Percentiles rank a stretch among this genome's conserved stretches.
Conservation (phyloP, 768 basidiomycete genomes). For the Pisolithus sp. region DNA sequence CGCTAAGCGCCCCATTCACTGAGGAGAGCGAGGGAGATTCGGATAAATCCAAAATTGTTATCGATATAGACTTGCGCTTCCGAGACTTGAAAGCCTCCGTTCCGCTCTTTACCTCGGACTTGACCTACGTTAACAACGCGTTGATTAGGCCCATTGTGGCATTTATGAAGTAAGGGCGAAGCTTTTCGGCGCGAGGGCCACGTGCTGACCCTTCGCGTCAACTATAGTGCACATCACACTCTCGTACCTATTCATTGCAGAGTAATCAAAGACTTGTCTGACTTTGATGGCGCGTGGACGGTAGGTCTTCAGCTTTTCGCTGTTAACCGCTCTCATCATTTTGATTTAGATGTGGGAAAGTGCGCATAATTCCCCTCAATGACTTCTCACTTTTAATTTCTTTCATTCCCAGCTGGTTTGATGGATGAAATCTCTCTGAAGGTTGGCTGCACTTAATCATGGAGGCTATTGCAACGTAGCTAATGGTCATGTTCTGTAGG, state of each 20-base stretch:
- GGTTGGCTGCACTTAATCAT: slow-evolving; percentile 32
- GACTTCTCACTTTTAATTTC: not conserved
- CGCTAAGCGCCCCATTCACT: slow-evolving; percentile 64
- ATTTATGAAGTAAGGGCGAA: slow-evolving; percentile 84
- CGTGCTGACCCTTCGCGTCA: not conserved
- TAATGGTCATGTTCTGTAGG: slow-evolving; percentile 33
- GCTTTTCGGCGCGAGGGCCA: not conserved
- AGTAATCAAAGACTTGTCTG: slow-evolving; percentile 72
- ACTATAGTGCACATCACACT: slow-evolving; percentile 79
- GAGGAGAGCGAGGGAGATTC: slow-evolving; percentile 18
- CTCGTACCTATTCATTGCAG: slow-evolving; percentile 90
- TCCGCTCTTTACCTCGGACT: slow-evolving; percentile 81
- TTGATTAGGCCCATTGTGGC: slow-evolving; percentile 93
- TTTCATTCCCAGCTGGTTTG: slow-evolving; percentile 63
- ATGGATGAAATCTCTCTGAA: slow-evolving; percentile 88
- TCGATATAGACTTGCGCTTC: slow-evolving; percentile 94
- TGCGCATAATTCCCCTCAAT: slow-evolving; percentile 31
- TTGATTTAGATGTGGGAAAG: slow-evolving; percentile 81
- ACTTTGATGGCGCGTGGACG: slow-evolving; percentile 97
- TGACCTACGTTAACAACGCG: slow-evolving; percentile 90
- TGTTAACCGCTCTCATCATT: slow-evolving; percentile 10
- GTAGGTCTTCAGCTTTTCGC: slow-evolving; percentile 38
- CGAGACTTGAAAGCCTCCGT: slow-evolving; percentile 93
- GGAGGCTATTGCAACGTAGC: not conserved
- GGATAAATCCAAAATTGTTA: slow-evolving; percentile 48